Base-by-base conservation (phyloP, 2,329 filamentous ascomycete species). In the Fusarium verrucosum region DNA sequence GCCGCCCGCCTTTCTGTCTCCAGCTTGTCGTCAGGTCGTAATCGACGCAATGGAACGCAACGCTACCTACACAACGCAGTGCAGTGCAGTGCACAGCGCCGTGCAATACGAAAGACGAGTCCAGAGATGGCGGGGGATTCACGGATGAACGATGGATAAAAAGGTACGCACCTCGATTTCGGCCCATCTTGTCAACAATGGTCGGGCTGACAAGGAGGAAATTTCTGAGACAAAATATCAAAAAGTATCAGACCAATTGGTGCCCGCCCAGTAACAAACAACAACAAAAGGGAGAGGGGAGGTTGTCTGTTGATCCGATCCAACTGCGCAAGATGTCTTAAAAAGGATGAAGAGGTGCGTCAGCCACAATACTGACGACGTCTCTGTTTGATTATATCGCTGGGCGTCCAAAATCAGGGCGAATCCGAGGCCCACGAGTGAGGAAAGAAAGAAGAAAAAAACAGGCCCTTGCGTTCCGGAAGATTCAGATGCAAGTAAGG, bases 81-180 rank as follows among this genome's bases (percentile, higher is more conserved):
- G 20, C 37, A 43, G 20, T 47, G 35, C 35, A 58, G 16, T 41
- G 35, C 46, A 50, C n/a, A n/a, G n/a, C n/a, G n/a, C n/a, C n/a
- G n/a, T n/a, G n/a, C n/a, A n/a, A 50, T 19, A 19, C 23, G 30
- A 40, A 55, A 45, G 46, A 51, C 53, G 60, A 30, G 56, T 37
- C 58, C 56, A 38, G 52, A 51, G 51, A 58, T 66, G 69, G 69
- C 69, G 70, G 70, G 69, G 45, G 35, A 61, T 63, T 53, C 53
- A 68, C 51, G 26, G 58, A 62, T 53, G 54, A 47, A 65, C 41
- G 63, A 70, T 50, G 20, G 46, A 37, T 47, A 32, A 58, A 32
- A 58, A 49, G 36, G 62, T 68, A 83, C 82, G 74, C 77, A 85
- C 83, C 83, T 77, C 83, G 80, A 82, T 82, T 84, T 71, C 82